Conservation (phyloP, 495 filamentous ascomycete genomes). For the Mytilinidion resinicola region DNA sequence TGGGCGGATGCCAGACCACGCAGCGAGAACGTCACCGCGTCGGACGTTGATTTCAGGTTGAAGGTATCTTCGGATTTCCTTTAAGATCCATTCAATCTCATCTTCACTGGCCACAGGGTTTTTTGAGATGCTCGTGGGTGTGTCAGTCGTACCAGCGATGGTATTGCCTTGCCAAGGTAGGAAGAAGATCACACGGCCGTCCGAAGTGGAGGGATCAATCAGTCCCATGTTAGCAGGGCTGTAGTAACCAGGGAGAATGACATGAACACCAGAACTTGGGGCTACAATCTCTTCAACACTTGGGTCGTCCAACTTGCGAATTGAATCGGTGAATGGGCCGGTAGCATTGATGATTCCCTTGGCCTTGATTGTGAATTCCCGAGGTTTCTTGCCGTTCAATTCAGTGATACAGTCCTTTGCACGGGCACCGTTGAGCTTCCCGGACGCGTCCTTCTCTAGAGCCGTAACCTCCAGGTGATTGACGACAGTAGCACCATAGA, state of each 20-base stretch:
- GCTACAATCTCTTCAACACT: slow-evolving; percentile 79
- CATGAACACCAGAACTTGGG: slow-evolving; percentile 87
- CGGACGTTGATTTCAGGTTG: slow-evolving; percentile 91
- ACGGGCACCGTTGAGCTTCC: slow-evolving; percentile 71
- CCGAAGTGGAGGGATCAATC: slow-evolving; percentile 89
- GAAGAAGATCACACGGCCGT: slow-evolving; percentile 98
- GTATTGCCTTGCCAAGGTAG: slow-evolving; percentile 99
- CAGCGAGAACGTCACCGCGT: slow-evolving; percentile 88
- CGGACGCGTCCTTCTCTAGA: slow-evolving; percentile 71
- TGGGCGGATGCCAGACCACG: slow-evolving; percentile 92
- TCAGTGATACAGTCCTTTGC: slow-evolving; percentile 68
- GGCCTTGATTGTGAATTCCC: slow-evolving; percentile 70
- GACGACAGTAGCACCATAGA: slow-evolving; percentile 87
- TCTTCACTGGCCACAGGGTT: slow-evolving; percentile 86
- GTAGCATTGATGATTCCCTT: slow-evolving; percentile 94
- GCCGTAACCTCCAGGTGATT: slow-evolving; percentile 89
- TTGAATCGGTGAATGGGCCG: slow-evolving; percentile 88
- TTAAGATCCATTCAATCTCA: slow-evolving; percentile 95
- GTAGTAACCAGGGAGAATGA: slow-evolving; percentile 94
- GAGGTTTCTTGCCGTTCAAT: slow-evolving; percentile 45
- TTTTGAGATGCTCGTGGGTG: slow-evolving; percentile 69
- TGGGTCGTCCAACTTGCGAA: slow-evolving; percentile 83
- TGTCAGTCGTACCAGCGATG: slow-evolving; percentile 94
- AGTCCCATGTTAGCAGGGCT: slow-evolving; percentile 92
- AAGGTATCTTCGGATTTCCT: slow-evolving; percentile 82